Percentiles rank a stretch among this genome's conserved stretches.
phyloP scores from a whole-genome alignment of 2,329 filamentous ascomycete genomes.

The Colletotrichum nymphaeae region DNA sequence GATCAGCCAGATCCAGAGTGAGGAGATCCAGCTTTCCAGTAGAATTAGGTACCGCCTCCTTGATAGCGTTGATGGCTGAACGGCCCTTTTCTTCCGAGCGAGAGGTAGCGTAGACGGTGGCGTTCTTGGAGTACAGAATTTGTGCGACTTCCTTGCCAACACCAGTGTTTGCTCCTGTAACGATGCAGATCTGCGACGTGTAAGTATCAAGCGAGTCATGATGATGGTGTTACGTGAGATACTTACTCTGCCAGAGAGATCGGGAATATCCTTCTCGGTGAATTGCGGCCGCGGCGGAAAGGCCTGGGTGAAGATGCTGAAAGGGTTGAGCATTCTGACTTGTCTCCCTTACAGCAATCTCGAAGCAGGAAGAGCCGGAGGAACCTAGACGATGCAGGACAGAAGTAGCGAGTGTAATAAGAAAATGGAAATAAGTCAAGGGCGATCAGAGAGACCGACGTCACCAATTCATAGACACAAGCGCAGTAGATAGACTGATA shows the following conservation, averaged over 20 bases:
- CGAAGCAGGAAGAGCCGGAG: not conserved
- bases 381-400: not conserved
- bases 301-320: slow-evolving; percentile 38
- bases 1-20: slow-evolving; percentile 56
- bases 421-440: not conserved
- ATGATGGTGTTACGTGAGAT: not conserved
- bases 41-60: slow-evolving; percentile 46
- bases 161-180: slow-evolving; percentile 57
- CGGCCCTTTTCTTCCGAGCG: slow-evolving; percentile 58
- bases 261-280: slow-evolving; percentile 53
- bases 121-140: slow-evolving; percentile 65
- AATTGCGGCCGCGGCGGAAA: slow-evolving; percentile 51
- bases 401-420: not conserved
- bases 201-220: slow-evolving; percentile 8
- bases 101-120: slow-evolving; percentile 65
- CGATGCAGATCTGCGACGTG: slow-evolving; percentile 56
- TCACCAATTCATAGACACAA: slow-evolving; percentile 4
- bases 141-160: slow-evolving; percentile 64
- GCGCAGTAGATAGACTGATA: not conserved
- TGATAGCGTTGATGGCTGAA: slow-evolving; percentile 57
- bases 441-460: not conserved
- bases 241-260: slow-evolving; percentile 51
- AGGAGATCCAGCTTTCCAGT: slow-evolving; percentile 56
- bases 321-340: slow-evolving; percentile 28
- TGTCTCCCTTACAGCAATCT: not conserved